Evolutionary conservation across 768 basidiomycete genomes (phyloP), one percentile per base, ranked within the genome.

Genomic region (Paxillus rubicundulus): DNA sequence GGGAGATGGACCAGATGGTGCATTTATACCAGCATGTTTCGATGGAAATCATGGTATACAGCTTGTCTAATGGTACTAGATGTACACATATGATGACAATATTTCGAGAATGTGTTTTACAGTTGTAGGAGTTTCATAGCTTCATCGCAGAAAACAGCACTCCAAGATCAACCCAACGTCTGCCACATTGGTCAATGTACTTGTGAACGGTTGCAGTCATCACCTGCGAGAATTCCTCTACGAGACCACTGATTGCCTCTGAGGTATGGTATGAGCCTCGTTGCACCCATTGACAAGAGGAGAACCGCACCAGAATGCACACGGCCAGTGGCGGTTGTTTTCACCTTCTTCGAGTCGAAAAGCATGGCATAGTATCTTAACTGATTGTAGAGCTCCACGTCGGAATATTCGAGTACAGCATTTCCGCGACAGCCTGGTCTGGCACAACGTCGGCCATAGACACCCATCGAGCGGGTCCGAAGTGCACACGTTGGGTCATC

Each of bases 381-480:
- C 68, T 99, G 97, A 57, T 89, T 90, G 70, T 98, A 98, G 36
- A 99, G 73, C 58, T 84, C 80, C 9, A 78, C 72, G 64, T 98
- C 94, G 33, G 87, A 78, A 66, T 95, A 98, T 89, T 98, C 66
- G 9, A 54, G 50, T 37, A 33, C 53, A 1, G 28, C 55, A 9
- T 4, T 51, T 0, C 61, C 61, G 0, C 0, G 33, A 47, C 68
- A 69, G 21, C 9, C 34, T 0, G 55, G 40, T 42, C 81, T 80
- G 49, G 93, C 65, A 66, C 97, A 99, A 45, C 86, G 76, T 30
- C 85, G 80, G 6, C 92, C 94, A 67, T 93, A 95, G 1, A 98
- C 92, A 33, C 89, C 78, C 91, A 98, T 96, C 79, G 86, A 89
- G 17, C 97, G 78, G n/a, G 96, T 94, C 34, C 89, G 80, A 54